Conservation (phyloP, 306 rosid genomes). For the Quercus suber region DNA sequence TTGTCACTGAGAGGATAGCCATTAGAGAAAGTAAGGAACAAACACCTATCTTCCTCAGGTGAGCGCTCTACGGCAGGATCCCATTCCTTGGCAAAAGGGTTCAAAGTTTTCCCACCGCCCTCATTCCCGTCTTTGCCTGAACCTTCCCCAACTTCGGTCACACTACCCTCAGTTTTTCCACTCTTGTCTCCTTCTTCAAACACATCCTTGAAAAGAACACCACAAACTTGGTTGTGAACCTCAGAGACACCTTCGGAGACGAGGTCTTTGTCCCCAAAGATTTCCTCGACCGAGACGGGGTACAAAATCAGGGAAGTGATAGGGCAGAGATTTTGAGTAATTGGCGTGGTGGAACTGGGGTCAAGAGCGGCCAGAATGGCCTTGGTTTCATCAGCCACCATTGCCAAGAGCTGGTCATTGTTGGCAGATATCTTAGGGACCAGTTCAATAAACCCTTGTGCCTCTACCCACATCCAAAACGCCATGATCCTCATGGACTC, state of each 20-base stretch:
- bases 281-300: background rate
- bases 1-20: background rate
- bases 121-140: background rate
- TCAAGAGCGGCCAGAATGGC: background rate
- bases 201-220: background rate
- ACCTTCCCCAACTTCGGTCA: background rate
- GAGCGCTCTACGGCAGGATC: background rate
- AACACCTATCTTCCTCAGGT: conserved; percentile 6
- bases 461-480: conserved; percentile 1
- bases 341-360: background rate
- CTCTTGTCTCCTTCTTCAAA: background rate
- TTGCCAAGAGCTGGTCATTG: background rate
- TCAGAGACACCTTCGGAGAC: background rate
- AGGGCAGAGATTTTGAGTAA: background rate
- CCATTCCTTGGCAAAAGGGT: conserved; percentile 2
- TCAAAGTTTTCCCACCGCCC: background rate
- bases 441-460: background rate
- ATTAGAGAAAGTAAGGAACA: conserved; percentile 2
- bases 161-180: background rate
- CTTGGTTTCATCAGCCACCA: background rate
- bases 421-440: background rate
- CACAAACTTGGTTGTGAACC: background rate
- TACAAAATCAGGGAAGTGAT: background rate
- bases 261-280: background rate
- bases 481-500: conserved; percentile 2